Base-by-base conservation (phyloP, 768 basidiomycete genomes). In the Suillus fuscotomentosus region DNA sequence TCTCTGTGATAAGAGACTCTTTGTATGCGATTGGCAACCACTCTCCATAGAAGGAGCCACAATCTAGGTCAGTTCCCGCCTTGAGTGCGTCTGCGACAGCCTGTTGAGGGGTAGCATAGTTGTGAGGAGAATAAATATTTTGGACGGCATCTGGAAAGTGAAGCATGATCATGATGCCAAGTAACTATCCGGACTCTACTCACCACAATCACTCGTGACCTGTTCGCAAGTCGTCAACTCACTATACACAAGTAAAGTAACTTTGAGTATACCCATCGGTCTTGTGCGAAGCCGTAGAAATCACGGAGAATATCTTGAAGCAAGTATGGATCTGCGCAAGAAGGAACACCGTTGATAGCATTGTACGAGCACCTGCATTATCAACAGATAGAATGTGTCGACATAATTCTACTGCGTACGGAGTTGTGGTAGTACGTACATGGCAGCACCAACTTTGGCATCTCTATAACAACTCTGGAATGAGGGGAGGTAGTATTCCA, bases 401-500 rank as follows among this genome's bases (percentile, higher is more conserved):
- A 20, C 17, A 10, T 13, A 56, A 27, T 20, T 9, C 17, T n/a
- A 42, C 39, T 20, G 24, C n/a, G 15, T 6, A 11, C 34, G 43
- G 31, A 6, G 11, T 11, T 51, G 34, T 38, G 4, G n/a, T 38
- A 34, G 9, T 3, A 54, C 68, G 15, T 47, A 68, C 86, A 87
- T 87, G 42, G 86, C 77, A n/a, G 82, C 82, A 2, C 79, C 83
- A 42, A 84, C 86, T 68, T 84, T 84, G 11, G 85, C 86, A 66
- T 88, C 86, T 45, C 85, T 78, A n/a, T 85, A 85, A 68, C 86
- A 86, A 57, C 75, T 79, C 70, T 86, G 83, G 82, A 86, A 88
- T 3, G 84, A 72, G 0, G 82, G 84, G 7, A 83, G 75, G 71
- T 86, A 86, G 68, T 77, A 88, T 68, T 85, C 84, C 71, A 78